Evolutionary conservation across 192 early-diverging fungal genomes (phyloP), one percentile per base, ranked within the genome.

Genomic region (Coemansia sp.): DNA sequence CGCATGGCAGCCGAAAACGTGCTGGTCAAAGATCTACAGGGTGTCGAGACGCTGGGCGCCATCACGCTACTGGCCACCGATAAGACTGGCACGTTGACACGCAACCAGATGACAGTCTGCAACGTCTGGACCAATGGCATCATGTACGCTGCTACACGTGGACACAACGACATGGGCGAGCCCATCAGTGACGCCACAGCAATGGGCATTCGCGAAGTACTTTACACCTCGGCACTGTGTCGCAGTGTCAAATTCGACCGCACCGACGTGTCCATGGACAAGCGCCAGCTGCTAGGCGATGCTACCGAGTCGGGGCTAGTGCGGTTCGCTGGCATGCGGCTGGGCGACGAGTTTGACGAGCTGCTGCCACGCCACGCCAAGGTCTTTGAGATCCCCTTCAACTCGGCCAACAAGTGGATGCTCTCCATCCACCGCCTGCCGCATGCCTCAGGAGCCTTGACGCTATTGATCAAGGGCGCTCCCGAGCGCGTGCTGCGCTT

Each of bases 21-120:
- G 32, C 84, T 98, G 34, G 96, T 98, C 71, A 98, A 98, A 74
- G 94, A 97, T 71, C 82, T 98, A 41, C 92, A 94, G 68, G 94
- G 94, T 73, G 96, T 98, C 13, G 96, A 98, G 74, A 98, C 96
- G 13, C 87, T 98, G 27, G 96, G 96, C 56, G 96, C 95, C 10
- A 95, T 98, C 64, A 98, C 96, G 35, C 83, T 97, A 20, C 87
- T 98, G 39, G 96, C 96, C 24, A 98, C 95, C 3, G 96, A 98
- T 82, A 98, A 98, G 76, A 97, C 96, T 12, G 96, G 96, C 61
- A 98, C 96, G 52, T 84, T 98, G 64, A 98, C 96, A 35, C 85
- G 92, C 62, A 98, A 97, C 76, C 95, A 96, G 76, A 98, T 98
- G 96, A 95, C 93, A 7, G 92, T 93, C 0, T 92, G 94, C 63